These are phyloP conservation scores for Aspergillus tubingensis DNA, from an alignment of 2,329 filamentous ascomycete genomes.

Conservation along the genomic window DNA sequence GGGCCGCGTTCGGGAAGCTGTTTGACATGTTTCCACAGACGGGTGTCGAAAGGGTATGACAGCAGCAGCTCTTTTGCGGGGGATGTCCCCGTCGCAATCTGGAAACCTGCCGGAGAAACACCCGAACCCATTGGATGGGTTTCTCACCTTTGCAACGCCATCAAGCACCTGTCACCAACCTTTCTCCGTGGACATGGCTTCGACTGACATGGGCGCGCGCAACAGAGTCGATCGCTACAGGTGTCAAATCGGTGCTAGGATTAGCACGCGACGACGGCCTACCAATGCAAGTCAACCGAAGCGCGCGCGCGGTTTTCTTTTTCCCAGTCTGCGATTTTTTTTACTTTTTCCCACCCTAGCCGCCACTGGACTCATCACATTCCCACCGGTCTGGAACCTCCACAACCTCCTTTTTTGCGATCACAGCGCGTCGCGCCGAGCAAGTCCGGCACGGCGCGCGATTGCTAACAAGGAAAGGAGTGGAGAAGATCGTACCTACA, in stretches of 20 bases:
- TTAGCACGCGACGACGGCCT: background rate
- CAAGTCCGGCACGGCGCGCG: conserved; percentile 7
- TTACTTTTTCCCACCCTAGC: background rate
- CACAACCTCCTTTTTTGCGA: conserved; percentile 8
- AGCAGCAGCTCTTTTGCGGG: background rate
- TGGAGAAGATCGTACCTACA: conserved; percentile 6
- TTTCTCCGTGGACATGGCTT: background rate
- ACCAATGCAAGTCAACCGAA: background rate
- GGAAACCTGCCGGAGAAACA: too few relatives aligned
- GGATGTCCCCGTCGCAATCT: background rate
- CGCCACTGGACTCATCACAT: conserved; percentile 23
- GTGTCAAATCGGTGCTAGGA: background rate
- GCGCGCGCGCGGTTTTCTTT: background rate
- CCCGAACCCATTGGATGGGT: background rate
- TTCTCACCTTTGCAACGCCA: background rate
- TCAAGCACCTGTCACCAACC: background rate
- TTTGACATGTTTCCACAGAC: background rate
- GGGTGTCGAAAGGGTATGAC: background rate
- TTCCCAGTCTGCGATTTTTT: too few relatives aligned
- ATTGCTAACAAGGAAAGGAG: background rate
- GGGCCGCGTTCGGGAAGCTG: conserved; percentile 5
- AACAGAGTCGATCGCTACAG: background rate
- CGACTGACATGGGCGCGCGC: background rate
- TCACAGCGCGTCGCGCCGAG: conserved; percentile 10
- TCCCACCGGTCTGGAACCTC: conserved; percentile 19